A percentile compares a stretch with the other conserved stretches of the same genome.
These are phyloP conservation scores for Prototheca wickerhamii DNA, from an alignment of 163 green algal species.

Conservation along the genomic window DNA sequence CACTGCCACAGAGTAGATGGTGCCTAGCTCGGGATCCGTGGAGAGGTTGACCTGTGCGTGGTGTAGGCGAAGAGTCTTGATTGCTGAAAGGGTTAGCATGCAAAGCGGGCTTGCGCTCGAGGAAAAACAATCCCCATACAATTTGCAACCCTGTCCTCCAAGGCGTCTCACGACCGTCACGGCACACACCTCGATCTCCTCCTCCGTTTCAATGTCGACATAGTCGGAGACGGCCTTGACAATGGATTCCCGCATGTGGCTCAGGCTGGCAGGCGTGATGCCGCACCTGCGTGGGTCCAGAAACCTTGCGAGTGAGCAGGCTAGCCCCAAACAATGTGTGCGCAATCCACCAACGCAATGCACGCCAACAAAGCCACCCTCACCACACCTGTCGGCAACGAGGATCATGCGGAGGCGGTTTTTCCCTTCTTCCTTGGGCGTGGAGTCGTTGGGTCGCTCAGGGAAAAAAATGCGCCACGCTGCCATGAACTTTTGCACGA, in stretches of 20 bases:
- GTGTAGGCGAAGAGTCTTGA: no score
- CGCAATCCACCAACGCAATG: neutral
- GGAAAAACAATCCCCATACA: no score
- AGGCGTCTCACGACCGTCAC: neutral
- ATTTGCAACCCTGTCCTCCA: no score
- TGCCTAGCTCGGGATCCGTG: slow-evolving; percentile 26
- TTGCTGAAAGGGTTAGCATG: no score
- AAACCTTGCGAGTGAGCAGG: no score
- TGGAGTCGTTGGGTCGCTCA: slow-evolving; percentile 11
- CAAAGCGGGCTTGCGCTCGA: no score
- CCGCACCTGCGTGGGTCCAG: slow-evolving; percentile 27
- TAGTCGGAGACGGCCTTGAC: slow-evolving; percentile 21
- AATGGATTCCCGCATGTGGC: slow-evolving; percentile 29
- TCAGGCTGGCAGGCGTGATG: slow-evolving; percentile 24
- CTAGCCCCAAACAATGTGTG: no score
- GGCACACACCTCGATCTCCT: slow-evolving; percentile 25
- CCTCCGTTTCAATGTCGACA: slow-evolving; percentile 27
- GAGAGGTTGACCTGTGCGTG: slow-evolving; percentile 28
- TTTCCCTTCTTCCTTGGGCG: slow-evolving; percentile 33
- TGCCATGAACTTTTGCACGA: slow-evolving; percentile 19
- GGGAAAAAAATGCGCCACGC: slow-evolving; percentile 33
- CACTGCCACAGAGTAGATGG: slow-evolving; percentile 37
- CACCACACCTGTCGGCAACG: slow-evolving; percentile 27
- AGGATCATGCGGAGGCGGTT: slow-evolving; percentile 39
- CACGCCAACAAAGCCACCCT: neutral